These are phyloP conservation scores for Daldinia loculata DNA, from an alignment of 495 filamentous ascomycete genomes.

Conservation along the genomic window DNA sequence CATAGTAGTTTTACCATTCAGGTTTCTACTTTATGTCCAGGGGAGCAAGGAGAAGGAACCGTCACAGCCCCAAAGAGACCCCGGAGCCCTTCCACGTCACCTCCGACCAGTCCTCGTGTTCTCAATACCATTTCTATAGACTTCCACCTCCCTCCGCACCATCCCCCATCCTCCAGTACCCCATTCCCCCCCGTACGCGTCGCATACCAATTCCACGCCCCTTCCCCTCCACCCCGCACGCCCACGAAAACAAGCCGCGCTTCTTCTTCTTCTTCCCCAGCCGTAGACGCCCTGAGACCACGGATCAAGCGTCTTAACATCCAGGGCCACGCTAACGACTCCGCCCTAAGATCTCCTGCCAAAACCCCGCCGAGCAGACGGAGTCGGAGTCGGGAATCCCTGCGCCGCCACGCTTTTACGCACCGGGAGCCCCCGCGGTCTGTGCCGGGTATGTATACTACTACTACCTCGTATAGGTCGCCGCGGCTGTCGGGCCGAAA, in stretches of 20 bases:
- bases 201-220: not conserved
- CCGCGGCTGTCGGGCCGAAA: no score
- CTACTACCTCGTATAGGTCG: no score
- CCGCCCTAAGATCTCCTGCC: no score
- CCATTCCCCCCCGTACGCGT: not conserved
- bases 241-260: not conserved
- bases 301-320: not conserved
- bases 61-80: not conserved
- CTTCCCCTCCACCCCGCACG: not conserved
- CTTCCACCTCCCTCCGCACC: not conserved
- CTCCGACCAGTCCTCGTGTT: not conserved
- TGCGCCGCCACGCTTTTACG: no score
- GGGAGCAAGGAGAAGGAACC: not conserved
- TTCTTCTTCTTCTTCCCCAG: no score
- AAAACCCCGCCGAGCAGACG: no score
- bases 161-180: not conserved
- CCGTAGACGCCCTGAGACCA: no score
- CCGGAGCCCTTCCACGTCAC: not conserved
- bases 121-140: not conserved
- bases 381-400: no score
- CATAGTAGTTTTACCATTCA: not conserved
- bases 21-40: not conserved
- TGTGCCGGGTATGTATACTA: no score
- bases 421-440: no score
- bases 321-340: no score